These are phyloP conservation scores for Aspergillus transmontanensis DNA, from an alignment of 2,329 filamentous ascomycete species.

Conservation along the genomic window DNA sequence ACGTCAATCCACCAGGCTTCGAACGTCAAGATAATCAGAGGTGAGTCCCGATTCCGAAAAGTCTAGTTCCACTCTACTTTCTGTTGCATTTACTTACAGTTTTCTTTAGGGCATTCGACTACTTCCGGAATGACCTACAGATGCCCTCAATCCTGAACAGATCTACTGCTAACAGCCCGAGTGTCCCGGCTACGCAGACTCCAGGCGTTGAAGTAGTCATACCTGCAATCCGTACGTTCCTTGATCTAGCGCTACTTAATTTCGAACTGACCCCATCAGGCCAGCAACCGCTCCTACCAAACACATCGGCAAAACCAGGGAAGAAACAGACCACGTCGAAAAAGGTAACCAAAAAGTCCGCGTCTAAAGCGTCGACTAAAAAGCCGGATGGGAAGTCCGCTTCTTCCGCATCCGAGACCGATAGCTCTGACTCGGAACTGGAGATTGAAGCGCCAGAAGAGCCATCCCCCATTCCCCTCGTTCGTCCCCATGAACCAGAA, in stretches of 20 bases:
- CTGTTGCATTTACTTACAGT: conserved; percentile 3
- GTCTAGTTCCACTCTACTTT: neutral
- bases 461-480: conserved; percentile 56
- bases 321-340: conserved; percentile 25
- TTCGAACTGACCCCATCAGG: conserved; percentile 12
- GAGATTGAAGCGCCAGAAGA: conserved; percentile 57
- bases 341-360: conserved; percentile 28
- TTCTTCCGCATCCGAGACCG: conserved; percentile 52
- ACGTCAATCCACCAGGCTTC: conserved; percentile 30
- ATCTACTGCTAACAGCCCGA: conserved; percentile 5
- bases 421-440: conserved; percentile 53
- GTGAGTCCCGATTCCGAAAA: conserved; percentile 21
- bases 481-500: conserved; percentile 55
- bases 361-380: conserved; percentile 27
- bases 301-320: conserved; percentile 18
- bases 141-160: conserved; percentile 23
- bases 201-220: conserved; percentile 6
- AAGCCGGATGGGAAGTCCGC: conserved; percentile 35
- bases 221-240: conserved; percentile 17
- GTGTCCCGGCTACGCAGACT: neutral
- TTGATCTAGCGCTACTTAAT: neutral
- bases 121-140: conserved; percentile 31
- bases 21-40: conserved; percentile 30
- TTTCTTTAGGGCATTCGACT: conserved; percentile 25
- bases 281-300: conserved; percentile 14